Conservation (phyloP, 768 basidiomycete genomes). For the Russula vinacea region DNA sequence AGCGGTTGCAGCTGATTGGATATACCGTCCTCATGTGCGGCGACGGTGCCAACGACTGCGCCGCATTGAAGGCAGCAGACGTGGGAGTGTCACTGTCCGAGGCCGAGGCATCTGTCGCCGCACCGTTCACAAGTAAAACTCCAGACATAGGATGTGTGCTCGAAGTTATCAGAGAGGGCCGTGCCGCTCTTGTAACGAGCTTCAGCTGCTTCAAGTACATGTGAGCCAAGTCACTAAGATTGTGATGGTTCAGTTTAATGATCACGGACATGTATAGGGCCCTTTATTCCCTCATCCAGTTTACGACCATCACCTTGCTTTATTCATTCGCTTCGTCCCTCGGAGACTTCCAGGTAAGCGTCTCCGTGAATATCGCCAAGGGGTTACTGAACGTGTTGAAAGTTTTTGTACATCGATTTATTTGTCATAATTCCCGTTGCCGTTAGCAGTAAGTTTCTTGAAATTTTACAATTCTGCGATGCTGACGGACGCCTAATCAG, state of each 20-base stretch:
- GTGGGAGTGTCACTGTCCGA: conserved; percentile 96
- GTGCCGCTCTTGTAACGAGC: conserved; percentile 93
- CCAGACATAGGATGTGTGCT: conserved; percentile 96
- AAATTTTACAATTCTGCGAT: conserved; percentile 18
- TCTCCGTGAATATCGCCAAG: conserved; percentile 1
- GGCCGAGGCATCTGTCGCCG: conserved; percentile 97
- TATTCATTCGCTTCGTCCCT: conserved; percentile 96
- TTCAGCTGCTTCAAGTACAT: conserved; percentile 99
- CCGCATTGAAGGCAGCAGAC: conserved; percentile 96
- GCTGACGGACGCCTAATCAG: conserved; percentile 43
- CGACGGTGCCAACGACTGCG: conserved; percentile 98
- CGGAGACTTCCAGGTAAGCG: conserved; percentile 88
- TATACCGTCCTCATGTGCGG: conserved; percentile 99
- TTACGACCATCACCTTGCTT: conserved; percentile 92
- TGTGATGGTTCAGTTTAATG: conserved; percentile 10
- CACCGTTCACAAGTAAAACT: conserved; percentile 90
- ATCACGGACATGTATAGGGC: conserved; percentile 59
- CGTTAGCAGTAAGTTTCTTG: conserved; percentile 73
- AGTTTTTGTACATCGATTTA: conserved; percentile 97
- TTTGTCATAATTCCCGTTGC: conserved; percentile 98
- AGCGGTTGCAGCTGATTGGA: conserved; percentile 86
- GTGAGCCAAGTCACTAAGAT: conserved; percentile 48
- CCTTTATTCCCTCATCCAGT: conserved; percentile 96
- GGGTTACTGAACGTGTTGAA: conserved; percentile 25
- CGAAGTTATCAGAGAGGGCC: conserved; percentile 94